Evolutionary conservation across 1,284 basidiomycete genomes (phyloP).

Genomic region (Kalmanozyma brasiliensis): DNA sequence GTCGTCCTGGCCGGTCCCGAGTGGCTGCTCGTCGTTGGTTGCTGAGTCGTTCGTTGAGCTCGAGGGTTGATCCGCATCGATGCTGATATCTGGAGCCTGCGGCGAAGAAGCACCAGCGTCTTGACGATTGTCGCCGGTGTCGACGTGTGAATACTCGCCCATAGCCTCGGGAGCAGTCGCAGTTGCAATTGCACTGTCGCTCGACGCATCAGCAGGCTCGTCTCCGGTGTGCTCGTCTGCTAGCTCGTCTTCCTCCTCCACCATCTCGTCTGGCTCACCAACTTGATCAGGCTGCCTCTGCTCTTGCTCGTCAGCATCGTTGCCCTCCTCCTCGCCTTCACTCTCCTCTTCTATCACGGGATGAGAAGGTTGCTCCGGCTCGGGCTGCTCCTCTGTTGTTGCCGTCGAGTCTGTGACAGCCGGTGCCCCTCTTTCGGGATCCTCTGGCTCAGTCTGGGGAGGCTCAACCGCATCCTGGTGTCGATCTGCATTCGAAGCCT

Average conservation of each 20-base stretch:
- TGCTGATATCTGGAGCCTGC: no score
- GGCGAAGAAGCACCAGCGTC: no score
- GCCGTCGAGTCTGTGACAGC: no score
- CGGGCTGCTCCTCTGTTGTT: not conserved
- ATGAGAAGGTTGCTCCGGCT: not conserved
- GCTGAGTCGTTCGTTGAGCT: no score
- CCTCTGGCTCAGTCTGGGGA: no score
- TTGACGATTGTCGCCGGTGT: no score
- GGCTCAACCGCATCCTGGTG: not conserved
- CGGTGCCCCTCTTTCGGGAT: no score
- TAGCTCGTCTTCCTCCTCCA: conserved; percentile 27
- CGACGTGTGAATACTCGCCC: no score
- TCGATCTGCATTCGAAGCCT: no score
- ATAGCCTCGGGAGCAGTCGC: not conserved
- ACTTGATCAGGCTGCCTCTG: not conserved
- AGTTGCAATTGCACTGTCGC: not conserved
- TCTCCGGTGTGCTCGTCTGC: conserved; percentile 8
- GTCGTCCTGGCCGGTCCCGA: no score
- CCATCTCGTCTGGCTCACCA: not conserved
- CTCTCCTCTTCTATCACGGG: not conserved
- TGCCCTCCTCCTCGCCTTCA: not conserved
- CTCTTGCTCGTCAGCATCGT: not conserved
- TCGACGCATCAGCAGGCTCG: not conserved
- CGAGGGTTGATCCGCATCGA: no score
- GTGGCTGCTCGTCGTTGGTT: no score